Conservation (phyloP, 225 moss, liverwort and hornwort species). For the Straminergon stramineum region DNA sequence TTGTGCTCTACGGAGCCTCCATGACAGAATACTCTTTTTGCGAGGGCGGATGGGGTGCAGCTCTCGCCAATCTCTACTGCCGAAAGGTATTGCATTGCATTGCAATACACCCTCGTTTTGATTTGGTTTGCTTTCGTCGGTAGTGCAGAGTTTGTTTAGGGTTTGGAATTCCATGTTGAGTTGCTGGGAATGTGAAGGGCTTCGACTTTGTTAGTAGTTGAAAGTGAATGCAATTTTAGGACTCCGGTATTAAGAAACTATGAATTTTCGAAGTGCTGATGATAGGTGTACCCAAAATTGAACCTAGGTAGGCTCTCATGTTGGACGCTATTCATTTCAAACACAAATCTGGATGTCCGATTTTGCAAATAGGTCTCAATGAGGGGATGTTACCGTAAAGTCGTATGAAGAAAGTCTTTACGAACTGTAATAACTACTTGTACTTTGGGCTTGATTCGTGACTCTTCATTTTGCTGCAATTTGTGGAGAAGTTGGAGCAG, state of each 20-base stretch:
- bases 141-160: neutral
- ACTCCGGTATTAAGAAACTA: neutral
- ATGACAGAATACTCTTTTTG: constrained; percentile 39
- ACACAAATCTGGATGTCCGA: no score
- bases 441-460: neutral
- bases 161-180: neutral
- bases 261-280: neutral
- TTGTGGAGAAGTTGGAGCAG: neutral
- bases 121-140: neutral
- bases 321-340: neutral
- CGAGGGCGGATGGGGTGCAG: constrained; percentile 36
- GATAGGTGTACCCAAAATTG: neutral
- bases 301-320: neutral
- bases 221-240: neutral
- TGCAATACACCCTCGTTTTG: neutral
- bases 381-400: neutral
- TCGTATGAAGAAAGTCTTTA: neutral
- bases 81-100: constrained; percentile 14
- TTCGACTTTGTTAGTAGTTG: neutral
- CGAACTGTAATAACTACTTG: neutral
- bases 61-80: constrained; percentile 38
- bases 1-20: constrained; percentile 47
- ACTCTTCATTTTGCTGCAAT: neutral
- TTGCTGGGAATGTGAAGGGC: neutral
- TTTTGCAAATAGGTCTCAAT: no score